Evolutionary conservation across 2,329 filamentous ascomycete species (phyloP).

Genomic region (Neofusicoccum cordaticola): DNA sequence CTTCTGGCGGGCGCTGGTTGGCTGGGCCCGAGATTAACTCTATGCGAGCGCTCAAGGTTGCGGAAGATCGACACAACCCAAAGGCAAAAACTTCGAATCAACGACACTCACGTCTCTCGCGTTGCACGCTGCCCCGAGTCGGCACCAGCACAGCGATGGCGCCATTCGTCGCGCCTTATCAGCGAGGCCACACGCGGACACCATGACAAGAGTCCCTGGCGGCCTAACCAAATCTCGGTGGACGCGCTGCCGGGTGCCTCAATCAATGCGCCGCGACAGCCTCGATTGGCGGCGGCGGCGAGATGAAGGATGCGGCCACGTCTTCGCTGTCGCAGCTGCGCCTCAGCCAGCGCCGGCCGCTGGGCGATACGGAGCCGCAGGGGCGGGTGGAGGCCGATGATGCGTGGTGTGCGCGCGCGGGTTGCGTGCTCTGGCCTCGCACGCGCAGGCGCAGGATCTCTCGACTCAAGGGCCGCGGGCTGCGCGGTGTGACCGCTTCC

Average conservation of each 20-base stretch:
- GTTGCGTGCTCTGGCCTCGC: background rate
- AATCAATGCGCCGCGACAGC: conserved; percentile 2
- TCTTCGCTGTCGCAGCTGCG: background rate
- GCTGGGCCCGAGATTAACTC: conserved; percentile 2
- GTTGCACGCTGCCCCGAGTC: background rate
- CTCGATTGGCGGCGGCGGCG: background rate
- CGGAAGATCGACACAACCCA: conserved; percentile 17
- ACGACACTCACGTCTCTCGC: background rate
- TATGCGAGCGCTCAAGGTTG: conserved; percentile 11
- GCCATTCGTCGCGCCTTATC: background rate
- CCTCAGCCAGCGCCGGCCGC: background rate
- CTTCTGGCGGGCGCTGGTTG: background rate
- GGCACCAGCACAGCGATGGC: background rate
- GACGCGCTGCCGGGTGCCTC: background rate
- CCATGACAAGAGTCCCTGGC: background rate
- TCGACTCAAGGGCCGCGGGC: background rate
- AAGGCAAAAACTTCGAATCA: conserved; percentile 9
- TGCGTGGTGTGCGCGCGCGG: background rate
- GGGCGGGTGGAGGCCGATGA: background rate
- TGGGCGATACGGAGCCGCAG: background rate
- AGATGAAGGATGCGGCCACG: conserved; percentile 5
- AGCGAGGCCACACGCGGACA: background rate
- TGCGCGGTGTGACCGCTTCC: background rate
- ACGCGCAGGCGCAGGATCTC: background rate
- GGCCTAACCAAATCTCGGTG: conserved; percentile 1